Evolutionary conservation across 768 basidiomycete genomes (phyloP).

Genomic region (Termitomyces eurrhizus): DNA sequence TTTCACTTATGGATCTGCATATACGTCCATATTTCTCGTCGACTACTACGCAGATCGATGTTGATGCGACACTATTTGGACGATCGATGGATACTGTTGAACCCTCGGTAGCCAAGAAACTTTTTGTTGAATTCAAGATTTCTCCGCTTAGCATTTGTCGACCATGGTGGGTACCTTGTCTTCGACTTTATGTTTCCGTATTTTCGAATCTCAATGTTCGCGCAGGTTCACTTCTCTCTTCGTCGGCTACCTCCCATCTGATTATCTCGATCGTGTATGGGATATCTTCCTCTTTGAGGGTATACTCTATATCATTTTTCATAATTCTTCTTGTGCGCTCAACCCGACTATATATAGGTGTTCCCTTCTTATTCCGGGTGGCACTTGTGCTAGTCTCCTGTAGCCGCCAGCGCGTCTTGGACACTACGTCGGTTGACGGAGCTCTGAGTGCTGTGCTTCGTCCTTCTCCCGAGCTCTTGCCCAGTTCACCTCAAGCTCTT

Average conservation of each 20-base stretch:
- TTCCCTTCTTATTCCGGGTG: constrained; percentile 71
- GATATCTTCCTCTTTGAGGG: constrained; percentile 82
- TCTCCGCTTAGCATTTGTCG: constrained; percentile 52
- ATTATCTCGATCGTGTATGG: constrained; percentile 73
- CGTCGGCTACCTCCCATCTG: constrained; percentile 58
- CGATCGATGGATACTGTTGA: constrained; percentile 67
- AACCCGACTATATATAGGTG: constrained; percentile 38
- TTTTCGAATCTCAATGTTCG: background rate
- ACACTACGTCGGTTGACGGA: constrained; percentile 42
- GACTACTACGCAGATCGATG: constrained; percentile 60
- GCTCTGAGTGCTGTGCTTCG: constrained; percentile 44
- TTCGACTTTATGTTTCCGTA: background rate
- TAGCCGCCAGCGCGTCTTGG: constrained; percentile 56
- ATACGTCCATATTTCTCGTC: constrained; percentile 74
- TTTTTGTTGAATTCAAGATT: constrained; percentile 64
- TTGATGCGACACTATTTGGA: constrained; percentile 69
- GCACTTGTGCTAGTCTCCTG: constrained; percentile 62
- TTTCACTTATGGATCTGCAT: constrained; percentile 81
- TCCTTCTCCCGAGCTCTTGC: constrained; percentile 52
- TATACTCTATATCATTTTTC: constrained; percentile 23
- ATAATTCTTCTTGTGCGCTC: background rate
- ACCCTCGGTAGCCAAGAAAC: constrained; percentile 53
- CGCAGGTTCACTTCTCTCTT: constrained; percentile 73
- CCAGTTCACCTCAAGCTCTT: constrained; percentile 57
- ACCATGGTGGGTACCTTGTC: constrained; percentile 48